A percentile compares a stretch with the other conserved stretches of the same genome.
Conservation (phyloP, 768 basidiomycete species). For the Psilocybe tampanensis region DNA sequence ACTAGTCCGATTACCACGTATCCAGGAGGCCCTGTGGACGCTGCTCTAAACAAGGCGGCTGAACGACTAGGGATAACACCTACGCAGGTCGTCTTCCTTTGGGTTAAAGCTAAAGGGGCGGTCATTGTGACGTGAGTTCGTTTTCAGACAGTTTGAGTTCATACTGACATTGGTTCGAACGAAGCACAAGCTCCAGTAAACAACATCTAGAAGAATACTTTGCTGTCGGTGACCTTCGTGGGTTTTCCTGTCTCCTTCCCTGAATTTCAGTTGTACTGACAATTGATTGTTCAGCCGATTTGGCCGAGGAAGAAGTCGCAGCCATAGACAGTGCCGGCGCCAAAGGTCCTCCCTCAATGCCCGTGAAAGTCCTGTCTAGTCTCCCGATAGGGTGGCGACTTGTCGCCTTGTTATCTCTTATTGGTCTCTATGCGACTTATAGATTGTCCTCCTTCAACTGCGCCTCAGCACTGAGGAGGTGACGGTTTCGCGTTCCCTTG, state of each 20-base stretch:
- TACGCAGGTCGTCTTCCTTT: conserved; percentile 68
- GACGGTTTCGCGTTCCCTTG: too few relatives aligned
- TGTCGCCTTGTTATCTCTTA: neutral
- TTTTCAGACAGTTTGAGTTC: neutral
- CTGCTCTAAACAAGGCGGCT: conserved; percentile 52
- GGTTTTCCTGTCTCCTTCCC: conserved; percentile 2
- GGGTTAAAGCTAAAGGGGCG: conserved; percentile 68
- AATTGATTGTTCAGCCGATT: conserved; percentile 35
- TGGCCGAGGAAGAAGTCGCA: conserved; percentile 59
- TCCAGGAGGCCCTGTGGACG: conserved; percentile 69
- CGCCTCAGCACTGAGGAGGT: too few relatives aligned
- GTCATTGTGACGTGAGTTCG: conserved; percentile 64
- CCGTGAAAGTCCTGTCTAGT: neutral
- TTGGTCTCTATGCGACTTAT: neutral
- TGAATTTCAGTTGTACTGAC: neutral
- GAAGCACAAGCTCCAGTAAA: conserved; percentile 61
- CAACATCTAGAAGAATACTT: conserved; percentile 70
- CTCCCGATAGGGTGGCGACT: neutral
- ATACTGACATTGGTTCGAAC: neutral
- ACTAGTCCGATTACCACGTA: conserved; percentile 57
- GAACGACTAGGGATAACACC: conserved; percentile 55
- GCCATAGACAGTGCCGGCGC: conserved; percentile 68
- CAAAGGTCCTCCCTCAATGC: conserved; percentile 41
- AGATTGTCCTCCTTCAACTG: too few relatives aligned
- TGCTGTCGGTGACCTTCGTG: conserved; percentile 57